phyloP scores from a whole-genome alignment of 2,329 filamentous ascomycete genomes.

The Polytolypa hystricis region DNA sequence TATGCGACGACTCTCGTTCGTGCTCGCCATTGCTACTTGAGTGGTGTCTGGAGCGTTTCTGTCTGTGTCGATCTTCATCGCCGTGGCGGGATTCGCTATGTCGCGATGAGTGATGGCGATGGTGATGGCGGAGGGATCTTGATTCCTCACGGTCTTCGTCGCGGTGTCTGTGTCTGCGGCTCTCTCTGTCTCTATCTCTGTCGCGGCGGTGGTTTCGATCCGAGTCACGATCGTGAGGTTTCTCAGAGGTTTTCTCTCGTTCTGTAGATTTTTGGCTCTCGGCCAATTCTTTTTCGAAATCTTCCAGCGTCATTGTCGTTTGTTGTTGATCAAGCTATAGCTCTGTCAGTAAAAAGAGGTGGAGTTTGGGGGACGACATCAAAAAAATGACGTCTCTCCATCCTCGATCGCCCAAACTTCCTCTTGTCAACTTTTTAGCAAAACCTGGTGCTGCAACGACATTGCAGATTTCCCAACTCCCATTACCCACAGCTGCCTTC shows the following conservation, averaged over 20 bases:
- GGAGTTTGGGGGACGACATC: not conserved
- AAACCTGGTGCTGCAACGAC: not conserved
- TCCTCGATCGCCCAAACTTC: not conserved
- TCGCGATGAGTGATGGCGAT: constrained; percentile 29
- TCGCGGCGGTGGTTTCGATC: constrained; percentile 19
- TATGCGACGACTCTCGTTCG: constrained; percentile 37
- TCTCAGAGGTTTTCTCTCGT: constrained; percentile 24
- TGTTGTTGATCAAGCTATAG: not conserved
- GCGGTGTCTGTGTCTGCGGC: constrained; percentile 26
- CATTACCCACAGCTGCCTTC: too few relatives aligned
- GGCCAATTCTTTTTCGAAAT: constrained; percentile 69
- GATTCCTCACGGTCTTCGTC: constrained; percentile 19
- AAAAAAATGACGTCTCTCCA: not conserved
- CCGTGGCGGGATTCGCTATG: constrained; percentile 32
- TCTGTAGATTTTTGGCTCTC: constrained; percentile 37
- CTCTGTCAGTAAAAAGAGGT: not conserved
- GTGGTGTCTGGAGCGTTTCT: constrained; percentile 52
- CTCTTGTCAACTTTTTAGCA: not conserved
- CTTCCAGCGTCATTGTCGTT: constrained; percentile 47
- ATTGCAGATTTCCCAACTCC: not conserved
- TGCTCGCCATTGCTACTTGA: constrained; percentile 41
- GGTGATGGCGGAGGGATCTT: constrained; percentile 34
- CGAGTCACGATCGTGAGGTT: constrained; percentile 27
- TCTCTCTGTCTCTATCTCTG: constrained; percentile 27
- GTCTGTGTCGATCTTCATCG: constrained; percentile 46